Evolutionary conservation across 345 rosid species (phyloP), one percentile per base, ranked within the genome.

Genomic region (Gossypium longicalyx): DNA sequence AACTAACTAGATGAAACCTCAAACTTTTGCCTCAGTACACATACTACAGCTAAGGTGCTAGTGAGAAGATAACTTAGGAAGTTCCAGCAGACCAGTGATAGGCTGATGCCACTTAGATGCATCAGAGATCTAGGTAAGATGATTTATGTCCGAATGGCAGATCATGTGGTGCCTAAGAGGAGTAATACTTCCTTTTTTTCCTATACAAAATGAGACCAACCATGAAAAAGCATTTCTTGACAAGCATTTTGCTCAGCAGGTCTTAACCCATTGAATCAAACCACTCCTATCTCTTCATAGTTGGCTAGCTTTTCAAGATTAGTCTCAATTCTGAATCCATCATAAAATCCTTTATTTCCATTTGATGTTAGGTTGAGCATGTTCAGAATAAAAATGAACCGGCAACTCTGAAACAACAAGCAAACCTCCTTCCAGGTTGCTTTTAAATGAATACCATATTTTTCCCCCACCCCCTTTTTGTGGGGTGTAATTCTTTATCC

Each of bases 41-140:
- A 65, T 19, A 12, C 29, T 6, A 20, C 5, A 19, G 70, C 53
- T 66, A 44, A 66, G 53, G 34, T 66, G 53, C 53, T 9, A 19
- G 29, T 66, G 29, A 66, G 52, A 66, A 43, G 70, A 66, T 66
- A 66, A 66, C 70, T 12, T 66, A 2, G 53, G 53, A 66, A 45
- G 11, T 44, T 66, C 34, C 9, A 8, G 17, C 48, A 11, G 53
- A 44, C n/a, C 52, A 44, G 15, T 44, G 29, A 12, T 44, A 17
- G 9, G 53, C 70, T 65, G 51, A 19, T 65, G 15, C 51, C 27
- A 41, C 51, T 43, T 44, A 66, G 52, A 66, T 66, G 66, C 70
- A 20, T 22, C 34, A 66, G n/a, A 20, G 53, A 44, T 64, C 25
- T 64, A 41, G 48, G 13, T 41, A 49, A 64, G 49, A 64, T 15